Conservation (phyloP, 768 basidiomycete genomes). For the Pleurotus cornucopiae region DNA sequence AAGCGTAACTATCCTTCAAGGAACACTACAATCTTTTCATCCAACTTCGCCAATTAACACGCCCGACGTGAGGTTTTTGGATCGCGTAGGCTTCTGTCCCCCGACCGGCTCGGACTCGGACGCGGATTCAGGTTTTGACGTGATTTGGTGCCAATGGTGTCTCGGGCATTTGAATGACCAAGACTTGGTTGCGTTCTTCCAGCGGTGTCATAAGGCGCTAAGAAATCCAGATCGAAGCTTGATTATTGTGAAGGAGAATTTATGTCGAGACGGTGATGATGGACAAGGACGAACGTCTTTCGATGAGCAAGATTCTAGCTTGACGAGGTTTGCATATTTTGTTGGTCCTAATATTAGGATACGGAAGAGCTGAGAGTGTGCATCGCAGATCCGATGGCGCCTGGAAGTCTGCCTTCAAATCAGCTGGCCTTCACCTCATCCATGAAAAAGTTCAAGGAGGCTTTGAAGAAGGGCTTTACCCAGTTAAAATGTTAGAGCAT, state of each 20-base stretch:
- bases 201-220: slow-evolving; percentile 57
- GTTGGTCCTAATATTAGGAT: not conserved
- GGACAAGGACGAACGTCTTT: slow-evolving; percentile 54
- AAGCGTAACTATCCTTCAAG: slow-evolving; percentile 77
- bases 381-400: slow-evolving; percentile 68
- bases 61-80: slow-evolving; percentile 45
- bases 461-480: slow-evolving; percentile 75
- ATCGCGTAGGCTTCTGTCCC: slow-evolving; percentile 63
- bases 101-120: slow-evolving; percentile 34
- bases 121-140: slow-evolving; percentile 71
- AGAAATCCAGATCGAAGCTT: slow-evolving; percentile 45
- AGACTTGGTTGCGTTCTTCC: slow-evolving; percentile 77
- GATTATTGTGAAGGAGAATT: slow-evolving; percentile 91
- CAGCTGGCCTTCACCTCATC: slow-evolving; percentile 70
- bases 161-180: slow-evolving; percentile 77
- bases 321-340: slow-evolving; percentile 62
- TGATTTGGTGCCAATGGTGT: slow-evolving; percentile 98
- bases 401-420: slow-evolving; percentile 73
- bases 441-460: slow-evolving; percentile 79
- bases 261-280: slow-evolving; percentile 56
- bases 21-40: slow-evolving; percentile 78
- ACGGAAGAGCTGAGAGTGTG: not conserved
- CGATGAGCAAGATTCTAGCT: slow-evolving; percentile 84
- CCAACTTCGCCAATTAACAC: slow-evolving; percentile 57
- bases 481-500: slow-evolving; percentile 75